Evolutionary conservation across 2,329 filamentous ascomycete genomes (phyloP).

Genomic region (Talaromyces sp.): DNA sequence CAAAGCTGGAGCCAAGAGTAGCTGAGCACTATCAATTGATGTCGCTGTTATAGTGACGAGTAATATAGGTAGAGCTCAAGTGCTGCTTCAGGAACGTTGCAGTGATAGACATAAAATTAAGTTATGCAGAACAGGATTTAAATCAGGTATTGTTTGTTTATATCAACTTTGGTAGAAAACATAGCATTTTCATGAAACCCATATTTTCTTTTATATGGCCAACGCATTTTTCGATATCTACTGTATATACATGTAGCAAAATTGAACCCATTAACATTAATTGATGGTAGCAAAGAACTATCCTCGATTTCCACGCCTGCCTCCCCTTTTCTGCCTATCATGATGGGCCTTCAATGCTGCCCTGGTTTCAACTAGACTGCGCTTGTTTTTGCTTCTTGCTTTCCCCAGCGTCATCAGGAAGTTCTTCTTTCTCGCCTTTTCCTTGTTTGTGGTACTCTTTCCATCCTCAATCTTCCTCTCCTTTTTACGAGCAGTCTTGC

Average conservation of each 20-base stretch:
- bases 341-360: constrained; percentile 77
- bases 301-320: constrained; percentile 65
- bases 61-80: too few relatives aligned
- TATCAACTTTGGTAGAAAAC: not conserved
- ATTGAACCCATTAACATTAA: not conserved
- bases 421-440: constrained; percentile 97
- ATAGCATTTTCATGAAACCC: not conserved
- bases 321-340: constrained; percentile 76
- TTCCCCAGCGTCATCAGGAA: constrained; percentile 98
- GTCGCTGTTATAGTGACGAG: too few relatives aligned
- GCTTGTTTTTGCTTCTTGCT: constrained; percentile 91
- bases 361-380: constrained; percentile 79
- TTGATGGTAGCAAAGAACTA: not conserved
- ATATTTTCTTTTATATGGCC: not conserved
- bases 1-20: too few relatives aligned
- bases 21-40: too few relatives aligned
- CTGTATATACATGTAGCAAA: not conserved
- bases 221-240: not conserved
- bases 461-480: constrained; percentile 82
- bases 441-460: constrained; percentile 95
- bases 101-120: too few relatives aligned
- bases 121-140: too few relatives aligned
- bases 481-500: constrained; percentile 75
- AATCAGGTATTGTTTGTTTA: too few relatives aligned
- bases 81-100: too few relatives aligned